Evolutionary conservation across 805 yeast genomes (phyloP).

Genomic region (Grigorovia transvaalensis): DNA sequence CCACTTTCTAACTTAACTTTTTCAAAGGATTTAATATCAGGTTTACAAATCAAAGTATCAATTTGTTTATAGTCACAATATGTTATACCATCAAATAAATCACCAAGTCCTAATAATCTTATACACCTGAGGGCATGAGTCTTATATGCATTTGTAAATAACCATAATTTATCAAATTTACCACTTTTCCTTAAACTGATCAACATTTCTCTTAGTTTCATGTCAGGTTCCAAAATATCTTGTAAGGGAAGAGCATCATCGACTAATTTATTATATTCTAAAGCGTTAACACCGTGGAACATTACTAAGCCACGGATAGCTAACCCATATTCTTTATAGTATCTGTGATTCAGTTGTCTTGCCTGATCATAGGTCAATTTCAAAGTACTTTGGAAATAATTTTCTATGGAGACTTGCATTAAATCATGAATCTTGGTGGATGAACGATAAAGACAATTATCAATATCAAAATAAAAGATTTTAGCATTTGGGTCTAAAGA

Average conservation of each 20-base stretch:
- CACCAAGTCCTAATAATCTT: constrained; percentile 77
- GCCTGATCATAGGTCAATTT: constrained; percentile 65
- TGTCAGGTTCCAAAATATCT: constrained; percentile 57
- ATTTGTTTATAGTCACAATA: constrained; percentile 69
- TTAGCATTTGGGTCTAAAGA: constrained; percentile 13
- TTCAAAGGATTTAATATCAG: constrained; percentile 62
- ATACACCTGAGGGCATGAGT: constrained; percentile 81
- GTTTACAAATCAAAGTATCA: constrained; percentile 74
- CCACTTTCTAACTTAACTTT: constrained; percentile 54
- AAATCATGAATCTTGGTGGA: constrained; percentile 69
- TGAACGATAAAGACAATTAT: constrained; percentile 77
- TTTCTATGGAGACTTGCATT: constrained; percentile 79
- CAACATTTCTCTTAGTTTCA: constrained; percentile 42
- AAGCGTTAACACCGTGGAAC: constrained; percentile 63
- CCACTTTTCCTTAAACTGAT: constrained; percentile 33
- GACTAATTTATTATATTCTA: constrained; percentile 78
- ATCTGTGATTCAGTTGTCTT: constrained; percentile 52
- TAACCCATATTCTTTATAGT: constrained; percentile 80
- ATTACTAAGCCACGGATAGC: constrained; percentile 81
- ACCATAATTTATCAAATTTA: constrained; percentile 69
- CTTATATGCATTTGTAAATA: constrained; percentile 88
- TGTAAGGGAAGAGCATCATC: constrained; percentile 90
- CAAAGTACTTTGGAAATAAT: constrained; percentile 62
- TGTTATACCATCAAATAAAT: constrained; percentile 86
- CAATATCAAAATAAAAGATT: constrained; percentile 81